Evolutionary conservation across 768 basidiomycete species (phyloP), one percentile per base, ranked within the genome.

Genomic region (Russula dissimulans): DNA sequence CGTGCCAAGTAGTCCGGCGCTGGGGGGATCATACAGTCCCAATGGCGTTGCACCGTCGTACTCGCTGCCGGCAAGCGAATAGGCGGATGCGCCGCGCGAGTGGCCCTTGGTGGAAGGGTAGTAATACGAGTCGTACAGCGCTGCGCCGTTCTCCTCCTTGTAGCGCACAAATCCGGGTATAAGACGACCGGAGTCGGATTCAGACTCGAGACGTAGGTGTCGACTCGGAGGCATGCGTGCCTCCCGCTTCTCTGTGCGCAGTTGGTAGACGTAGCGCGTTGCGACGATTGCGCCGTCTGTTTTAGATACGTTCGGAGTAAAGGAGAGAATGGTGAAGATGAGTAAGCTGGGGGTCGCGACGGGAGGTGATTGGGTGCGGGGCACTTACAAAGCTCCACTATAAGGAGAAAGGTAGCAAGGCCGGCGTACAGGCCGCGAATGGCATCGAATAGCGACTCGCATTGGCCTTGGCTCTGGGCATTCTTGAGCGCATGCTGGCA

Each of bases 331-430:
- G 39, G 15, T 22, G 38, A 43, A 1, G 38, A 10, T 9, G 26
- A n/a, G 7, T 46, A 45, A 41, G 41, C 22, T 11, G 46, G 22
- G 31, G 2, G 5, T 6, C 38, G 45, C 3, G 5, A 38, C n/a
- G 11, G 11, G 45, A 26, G 22, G 22, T 26, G 22, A 26, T 26
- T 12, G 18, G 34, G 49, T 18, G 17, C 7, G 17, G 18, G 7
- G 4, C n/a, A 75, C 85, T 66, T 66, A 86, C 85, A 86, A 18
- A 84, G 59, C 67, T 86, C 84, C 44, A 80, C 67, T 29, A 80
- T 49, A 42, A 87, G 67, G 22, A 86, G 70, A 32, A 73, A 44
- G 3, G 70, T 66, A 0, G 79, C 77, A 39, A 82, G 68, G 31
- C 68, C 77, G 53, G 78, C 72, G 64, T 80, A 81, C 11, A 83